phyloP scores from a whole-genome alignment of 129 eudicot genomes.

The Lactuca sativa region DNA sequence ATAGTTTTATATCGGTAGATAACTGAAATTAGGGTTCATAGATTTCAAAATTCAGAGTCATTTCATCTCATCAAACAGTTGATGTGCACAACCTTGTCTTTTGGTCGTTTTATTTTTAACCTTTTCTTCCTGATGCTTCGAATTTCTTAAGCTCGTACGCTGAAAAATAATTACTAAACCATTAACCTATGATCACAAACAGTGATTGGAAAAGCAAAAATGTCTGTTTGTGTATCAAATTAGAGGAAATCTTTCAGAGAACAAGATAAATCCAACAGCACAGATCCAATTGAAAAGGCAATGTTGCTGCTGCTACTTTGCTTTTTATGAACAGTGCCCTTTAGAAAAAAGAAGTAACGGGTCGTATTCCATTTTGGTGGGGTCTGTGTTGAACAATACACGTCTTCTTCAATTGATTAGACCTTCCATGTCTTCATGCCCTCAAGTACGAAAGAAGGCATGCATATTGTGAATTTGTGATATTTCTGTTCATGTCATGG shows the following conservation, averaged over 20 bases:
- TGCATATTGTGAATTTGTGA: constrained; percentile 2
- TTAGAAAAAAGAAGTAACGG: constrained; percentile 20
- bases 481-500: constrained; percentile 31
- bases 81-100: constrained; percentile 24
- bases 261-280: constrained; percentile 20
- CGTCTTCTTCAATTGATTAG: constrained; percentile 33
- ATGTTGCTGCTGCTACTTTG: neutral
- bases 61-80: constrained; percentile 29
- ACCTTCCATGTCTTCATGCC: constrained; percentile 24
- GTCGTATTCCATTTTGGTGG: constrained; percentile 13
- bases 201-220: constrained; percentile 3
- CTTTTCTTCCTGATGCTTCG: neutral
- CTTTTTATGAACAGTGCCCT: neutral
- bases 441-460: constrained; percentile 11
- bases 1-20: constrained; percentile 2
- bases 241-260: constrained; percentile 24
- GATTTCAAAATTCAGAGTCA: constrained; percentile 5
- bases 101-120: constrained; percentile 4
- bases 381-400: constrained; percentile 22
- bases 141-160: neutral
- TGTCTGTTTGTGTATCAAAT: constrained; percentile 8
- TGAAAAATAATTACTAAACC: neutral
- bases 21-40: constrained; percentile 5
- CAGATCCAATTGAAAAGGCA: constrained; percentile 7
- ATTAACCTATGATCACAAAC: neutral